A percentile compares a stretch with the other conserved stretches of the same genome.
These are phyloP conservation scores for Cyclaneusma minus DNA, from an alignment of 2,329 filamentous ascomycete genomes.

Conservation along the genomic window DNA sequence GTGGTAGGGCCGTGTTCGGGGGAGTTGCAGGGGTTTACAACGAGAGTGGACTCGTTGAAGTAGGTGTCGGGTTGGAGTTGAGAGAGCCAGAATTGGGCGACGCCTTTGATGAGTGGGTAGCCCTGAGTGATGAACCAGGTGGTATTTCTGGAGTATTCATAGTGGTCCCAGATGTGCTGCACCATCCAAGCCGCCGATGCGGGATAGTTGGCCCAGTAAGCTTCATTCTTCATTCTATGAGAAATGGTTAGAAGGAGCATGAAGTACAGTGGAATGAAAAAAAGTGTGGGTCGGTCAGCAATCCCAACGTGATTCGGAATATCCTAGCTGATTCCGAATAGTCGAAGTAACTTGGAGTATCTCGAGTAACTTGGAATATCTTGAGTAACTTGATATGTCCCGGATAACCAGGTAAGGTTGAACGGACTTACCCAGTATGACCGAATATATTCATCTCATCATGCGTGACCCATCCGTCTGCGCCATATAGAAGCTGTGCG, in stretches of 20 bases:
- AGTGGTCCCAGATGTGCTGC: constrained; percentile 42
- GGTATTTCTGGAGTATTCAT: constrained; percentile 31
- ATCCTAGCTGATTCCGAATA: no score
- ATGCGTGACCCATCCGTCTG: constrained; percentile 37
- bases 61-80: constrained; percentile 34
- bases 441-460: constrained; percentile 44
- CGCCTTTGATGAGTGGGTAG: constrained; percentile 36
- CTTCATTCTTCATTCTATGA: constrained; percentile 29
- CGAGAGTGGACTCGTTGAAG: constrained; percentile 32
- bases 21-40: constrained; percentile 42
- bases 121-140: constrained; percentile 30
- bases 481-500: constrained; percentile 35
- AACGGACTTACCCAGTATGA: constrained; percentile 25
- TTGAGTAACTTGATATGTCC: no score
- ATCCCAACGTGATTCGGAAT: no score
- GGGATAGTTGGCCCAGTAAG: constrained; percentile 25
- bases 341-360: no score
- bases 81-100: constrained; percentile 38
- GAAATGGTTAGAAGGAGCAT: no score
- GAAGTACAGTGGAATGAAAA: no score
- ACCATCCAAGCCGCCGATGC: constrained; percentile 41
- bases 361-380: no score
- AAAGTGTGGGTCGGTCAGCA: no score
- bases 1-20: constrained; percentile 39
- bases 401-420: neutral